Conservation (phyloP, 1,284 basidiomycete species). For the Takashimella tepidaria region DNA sequence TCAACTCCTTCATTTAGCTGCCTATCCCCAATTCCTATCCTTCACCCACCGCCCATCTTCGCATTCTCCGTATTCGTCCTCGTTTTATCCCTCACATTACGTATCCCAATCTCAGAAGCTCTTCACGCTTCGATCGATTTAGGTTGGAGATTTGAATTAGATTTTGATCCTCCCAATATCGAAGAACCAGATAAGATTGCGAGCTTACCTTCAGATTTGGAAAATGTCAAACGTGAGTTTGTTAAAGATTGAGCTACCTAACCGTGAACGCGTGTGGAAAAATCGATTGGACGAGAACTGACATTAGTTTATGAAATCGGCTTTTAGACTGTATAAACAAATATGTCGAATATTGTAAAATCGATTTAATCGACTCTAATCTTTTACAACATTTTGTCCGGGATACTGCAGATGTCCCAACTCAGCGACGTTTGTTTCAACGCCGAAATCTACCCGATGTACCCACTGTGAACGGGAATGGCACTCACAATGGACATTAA, state of each 20-base stretch:
- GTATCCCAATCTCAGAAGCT: constrained; percentile 17
- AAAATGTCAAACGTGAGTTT: constrained; percentile 20
- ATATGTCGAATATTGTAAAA: constrained; percentile 12
- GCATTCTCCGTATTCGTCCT: constrained; percentile 26
- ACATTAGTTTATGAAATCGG: too few species aligned
- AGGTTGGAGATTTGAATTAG: constrained; percentile 23
- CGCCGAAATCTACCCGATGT: too few species aligned
- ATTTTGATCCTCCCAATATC: constrained; percentile 14
- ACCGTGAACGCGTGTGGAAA: too few species aligned
- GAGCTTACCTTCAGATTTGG: constrained; percentile 16
- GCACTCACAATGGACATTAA: background rate
- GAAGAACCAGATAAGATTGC: constrained; percentile 2
- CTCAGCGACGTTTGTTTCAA: background rate
- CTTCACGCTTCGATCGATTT: constrained; percentile 23
- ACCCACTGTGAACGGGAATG: constrained; percentile 1
- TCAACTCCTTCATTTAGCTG: too few species aligned
- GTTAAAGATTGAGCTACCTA: too few species aligned
- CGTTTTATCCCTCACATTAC: constrained; percentile 22
- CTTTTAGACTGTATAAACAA: constrained; percentile 7
- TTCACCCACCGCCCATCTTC: constrained; percentile 24
- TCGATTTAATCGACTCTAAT: constrained; percentile 9
- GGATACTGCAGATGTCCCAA: background rate
- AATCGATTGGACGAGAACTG: too few species aligned
- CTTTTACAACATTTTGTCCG: constrained; percentile 3
- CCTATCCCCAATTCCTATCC: constrained; percentile 25